A percentile compares a stretch with the other conserved stretches of the same genome.
Conservation (phyloP, 2,329 filamentous ascomycete genomes). For the Verticillium tricorpus region DNA sequence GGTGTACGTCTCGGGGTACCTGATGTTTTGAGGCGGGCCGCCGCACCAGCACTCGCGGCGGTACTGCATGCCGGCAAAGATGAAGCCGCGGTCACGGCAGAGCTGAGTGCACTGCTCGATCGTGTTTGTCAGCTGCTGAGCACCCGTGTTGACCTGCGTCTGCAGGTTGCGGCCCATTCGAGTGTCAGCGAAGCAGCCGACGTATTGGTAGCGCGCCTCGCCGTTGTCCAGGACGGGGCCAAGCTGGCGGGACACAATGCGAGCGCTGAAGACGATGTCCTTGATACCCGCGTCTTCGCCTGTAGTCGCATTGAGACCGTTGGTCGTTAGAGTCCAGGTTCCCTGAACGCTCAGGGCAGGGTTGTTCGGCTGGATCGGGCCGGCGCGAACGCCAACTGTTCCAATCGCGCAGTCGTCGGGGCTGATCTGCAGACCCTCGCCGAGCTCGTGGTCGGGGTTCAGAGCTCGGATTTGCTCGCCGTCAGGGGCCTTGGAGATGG, state of each 20-base stretch:
- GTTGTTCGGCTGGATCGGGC: conserved; percentile 22
- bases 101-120: conserved; percentile 27
- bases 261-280: conserved; percentile 25
- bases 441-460: conserved; percentile 24
- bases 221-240: conserved; percentile 29
- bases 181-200: conserved; percentile 35
- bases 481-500: conserved; percentile 31
- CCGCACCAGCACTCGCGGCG: conserved; percentile 25
- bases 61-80: conserved; percentile 29
- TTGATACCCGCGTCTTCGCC: conserved; percentile 28
- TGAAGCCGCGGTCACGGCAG: conserved; percentile 22
- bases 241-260: conserved; percentile 25
- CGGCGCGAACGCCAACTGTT: conserved; percentile 24
- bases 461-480: conserved; percentile 25
- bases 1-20: conserved; percentile 18
- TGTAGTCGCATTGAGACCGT: conserved; percentile 25
- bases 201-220: conserved; percentile 23
- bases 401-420: conserved; percentile 23
- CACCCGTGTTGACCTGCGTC: conserved; percentile 20
- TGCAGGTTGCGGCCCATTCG: conserved; percentile 25
- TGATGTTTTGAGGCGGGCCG: conserved; percentile 13
- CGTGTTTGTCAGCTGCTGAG: conserved; percentile 20
- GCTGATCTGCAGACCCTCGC: conserved; percentile 27
- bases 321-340: conserved; percentile 35
- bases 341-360: conserved; percentile 21